A percentile compares a stretch with the other conserved stretches of the same genome.
Conservation (phyloP, 176 grass and related monocot species). For the Pontederia crassipes region DNA sequence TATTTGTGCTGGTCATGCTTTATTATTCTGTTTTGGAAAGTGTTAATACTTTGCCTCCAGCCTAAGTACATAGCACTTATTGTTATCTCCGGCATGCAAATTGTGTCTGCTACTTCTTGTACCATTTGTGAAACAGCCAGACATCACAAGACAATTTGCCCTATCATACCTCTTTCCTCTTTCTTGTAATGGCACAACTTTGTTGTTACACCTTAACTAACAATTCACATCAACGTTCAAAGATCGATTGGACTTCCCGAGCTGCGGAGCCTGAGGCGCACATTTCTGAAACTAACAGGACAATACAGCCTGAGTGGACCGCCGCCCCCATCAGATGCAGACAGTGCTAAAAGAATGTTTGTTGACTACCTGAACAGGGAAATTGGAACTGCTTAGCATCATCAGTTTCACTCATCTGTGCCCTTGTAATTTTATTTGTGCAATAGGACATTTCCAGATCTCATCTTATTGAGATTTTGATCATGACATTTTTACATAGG, state of each 20-base stretch:
- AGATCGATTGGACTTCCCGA: slow-evolving; percentile 74
- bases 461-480: too few relatives aligned
- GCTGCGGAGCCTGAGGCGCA: slow-evolving; percentile 67
- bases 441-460: too few relatives aligned
- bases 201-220: slow-evolving; percentile 39
- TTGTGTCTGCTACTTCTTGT: too few relatives aligned
- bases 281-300: slow-evolving; percentile 76
- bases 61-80: not conserved
- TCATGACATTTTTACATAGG: too few relatives aligned
- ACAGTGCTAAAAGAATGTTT: slow-evolving; percentile 87
- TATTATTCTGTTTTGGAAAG: not conserved
- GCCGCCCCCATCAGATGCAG: slow-evolving; percentile 62
- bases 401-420: too few relatives aligned
- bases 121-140: too few relatives aligned
- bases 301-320: slow-evolving; percentile 81
- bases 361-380: slow-evolving; percentile 83
- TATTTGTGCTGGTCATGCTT: not conserved
- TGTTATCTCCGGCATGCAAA: too few relatives aligned
- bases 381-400: slow-evolving; percentile 33
- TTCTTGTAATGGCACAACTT: not conserved
- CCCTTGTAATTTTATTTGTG: too few relatives aligned
- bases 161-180: not conserved
- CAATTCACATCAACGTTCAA: slow-evolving; percentile 54
- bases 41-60: not conserved
- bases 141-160: too few relatives aligned